A percentile compares a stretch with the other conserved stretches of the same genome.
Conservation (phyloP, 169 alveolate species). For the Plasmodium gonderi region DNA sequence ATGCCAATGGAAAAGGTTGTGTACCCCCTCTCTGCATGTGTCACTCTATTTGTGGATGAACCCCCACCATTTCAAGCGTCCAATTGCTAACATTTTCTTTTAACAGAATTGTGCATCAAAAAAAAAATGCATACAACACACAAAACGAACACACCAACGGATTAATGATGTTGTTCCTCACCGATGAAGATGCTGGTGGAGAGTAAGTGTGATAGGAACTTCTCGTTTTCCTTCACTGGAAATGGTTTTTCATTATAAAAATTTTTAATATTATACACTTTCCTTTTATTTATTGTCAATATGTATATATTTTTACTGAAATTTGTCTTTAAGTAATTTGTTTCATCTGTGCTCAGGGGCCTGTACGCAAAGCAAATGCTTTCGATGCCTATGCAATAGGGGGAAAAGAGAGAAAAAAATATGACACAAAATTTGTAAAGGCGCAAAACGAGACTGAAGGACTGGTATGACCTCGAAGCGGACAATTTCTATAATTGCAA, state of each 20-base stretch:
- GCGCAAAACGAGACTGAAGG: too few relatives aligned
- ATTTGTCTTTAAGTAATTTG: constrained; percentile 8
- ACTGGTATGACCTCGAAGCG: too few relatives aligned
- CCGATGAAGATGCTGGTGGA: constrained; percentile 68
- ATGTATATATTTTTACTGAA: constrained; percentile 32
- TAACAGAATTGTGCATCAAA: neutral
- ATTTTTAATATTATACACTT: constrained; percentile 31
- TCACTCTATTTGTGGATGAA: too few relatives aligned
- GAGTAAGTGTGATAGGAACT: constrained; percentile 30
- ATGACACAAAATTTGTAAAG: too few relatives aligned
- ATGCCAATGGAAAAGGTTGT: neutral
- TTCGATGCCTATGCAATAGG: constrained; percentile 14
- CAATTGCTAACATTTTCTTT: too few relatives aligned
- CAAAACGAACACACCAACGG: neutral
- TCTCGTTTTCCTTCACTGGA: constrained; percentile 40
- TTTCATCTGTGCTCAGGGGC: constrained; percentile 40
- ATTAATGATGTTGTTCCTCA: neutral
- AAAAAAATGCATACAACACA: too few relatives aligned
- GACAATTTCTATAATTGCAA: too few relatives aligned
- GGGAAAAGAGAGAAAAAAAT: neutral
- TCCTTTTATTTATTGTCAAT: constrained; percentile 32
- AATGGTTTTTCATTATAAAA: constrained; percentile 38
- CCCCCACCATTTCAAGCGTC: too few relatives aligned
- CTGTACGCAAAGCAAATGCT: constrained; percentile 66
- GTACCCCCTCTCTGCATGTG: too few relatives aligned